Evolutionary conservation across 2,329 filamentous ascomycete genomes (phyloP).

Genomic region (Rutstroemia sydowiana): DNA sequence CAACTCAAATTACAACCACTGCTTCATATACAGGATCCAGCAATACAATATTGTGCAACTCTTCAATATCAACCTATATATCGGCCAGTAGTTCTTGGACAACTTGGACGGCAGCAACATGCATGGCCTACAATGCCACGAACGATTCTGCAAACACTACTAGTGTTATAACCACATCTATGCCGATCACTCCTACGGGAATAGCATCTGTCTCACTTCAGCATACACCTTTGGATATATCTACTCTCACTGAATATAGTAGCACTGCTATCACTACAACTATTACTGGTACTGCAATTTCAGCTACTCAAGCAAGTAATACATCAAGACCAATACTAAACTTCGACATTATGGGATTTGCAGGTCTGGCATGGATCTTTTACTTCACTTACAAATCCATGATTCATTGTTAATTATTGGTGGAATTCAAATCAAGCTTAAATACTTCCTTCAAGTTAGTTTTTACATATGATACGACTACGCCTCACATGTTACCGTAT

Average conservation of each 20-base stretch:
- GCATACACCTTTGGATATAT: background rate
- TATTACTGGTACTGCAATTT: background rate
- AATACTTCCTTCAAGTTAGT: background rate
- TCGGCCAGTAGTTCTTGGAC: slow-evolving; percentile 1
- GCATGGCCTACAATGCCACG: background rate
- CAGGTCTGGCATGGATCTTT: slow-evolving; percentile 3
- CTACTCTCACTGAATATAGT: slow-evolving; percentile 5
- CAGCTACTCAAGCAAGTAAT: slow-evolving; percentile 1
- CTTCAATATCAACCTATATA: slow-evolving; percentile 3
- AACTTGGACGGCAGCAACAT: slow-evolving; percentile 6
- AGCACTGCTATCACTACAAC: slow-evolving; percentile 5
- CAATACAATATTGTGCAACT: slow-evolving; percentile 5
- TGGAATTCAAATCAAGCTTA: too few relatives aligned
- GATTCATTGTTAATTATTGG: background rate
- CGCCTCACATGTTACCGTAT: too few relatives aligned
- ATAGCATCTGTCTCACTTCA: background rate
- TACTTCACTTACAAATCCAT: slow-evolving; percentile 3
- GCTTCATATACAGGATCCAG: background rate
- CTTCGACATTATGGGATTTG: background rate
- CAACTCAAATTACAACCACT: background rate
- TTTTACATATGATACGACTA: too few relatives aligned
- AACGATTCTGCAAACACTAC: background rate
- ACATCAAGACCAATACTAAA: background rate
- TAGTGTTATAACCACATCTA: background rate
- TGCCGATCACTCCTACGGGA: background rate